A percentile compares a stretch with the other conserved stretches of the same genome.
Conservation (phyloP, 306 rosid species). For the Dalbergia oliveri region DNA sequence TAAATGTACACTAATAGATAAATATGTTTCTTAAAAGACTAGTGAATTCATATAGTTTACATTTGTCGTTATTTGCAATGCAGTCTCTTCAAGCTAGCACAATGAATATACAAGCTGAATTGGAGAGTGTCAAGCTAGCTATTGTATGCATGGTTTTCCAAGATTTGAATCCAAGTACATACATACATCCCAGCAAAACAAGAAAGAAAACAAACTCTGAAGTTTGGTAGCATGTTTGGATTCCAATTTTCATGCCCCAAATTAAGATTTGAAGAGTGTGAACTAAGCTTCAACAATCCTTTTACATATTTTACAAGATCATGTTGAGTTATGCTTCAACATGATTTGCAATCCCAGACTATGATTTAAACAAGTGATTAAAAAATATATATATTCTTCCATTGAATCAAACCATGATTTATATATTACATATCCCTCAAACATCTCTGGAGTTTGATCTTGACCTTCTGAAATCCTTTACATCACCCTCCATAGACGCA, state of each 20-base stretch:
- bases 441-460: conserved; percentile 42
- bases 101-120: too few relatives aligned
- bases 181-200: neutral
- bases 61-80: too few relatives aligned
- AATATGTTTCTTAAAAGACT: too few relatives aligned
- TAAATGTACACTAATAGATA: too few relatives aligned
- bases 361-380: too few relatives aligned
- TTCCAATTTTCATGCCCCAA: neutral
- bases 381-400: too few relatives aligned
- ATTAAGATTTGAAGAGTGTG: too few relatives aligned
- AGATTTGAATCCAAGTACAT: neutral
- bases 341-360: too few relatives aligned
- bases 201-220: neutral
- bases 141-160: neutral
- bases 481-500: conserved; percentile 49
- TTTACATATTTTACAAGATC: neutral
- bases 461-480: conserved; percentile 44
- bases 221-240: neutral
- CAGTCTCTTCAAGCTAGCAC: too few relatives aligned
- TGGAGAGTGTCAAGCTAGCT: neutral
- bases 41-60: too few relatives aligned
- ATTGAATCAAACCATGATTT: too few relatives aligned
- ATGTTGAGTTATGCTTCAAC: neutral
- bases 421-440: conserved; percentile 10
- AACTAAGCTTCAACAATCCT: neutral